Conservation (phyloP, 768 basidiomycete genomes). For the Boletus rufocinnamomeus region DNA sequence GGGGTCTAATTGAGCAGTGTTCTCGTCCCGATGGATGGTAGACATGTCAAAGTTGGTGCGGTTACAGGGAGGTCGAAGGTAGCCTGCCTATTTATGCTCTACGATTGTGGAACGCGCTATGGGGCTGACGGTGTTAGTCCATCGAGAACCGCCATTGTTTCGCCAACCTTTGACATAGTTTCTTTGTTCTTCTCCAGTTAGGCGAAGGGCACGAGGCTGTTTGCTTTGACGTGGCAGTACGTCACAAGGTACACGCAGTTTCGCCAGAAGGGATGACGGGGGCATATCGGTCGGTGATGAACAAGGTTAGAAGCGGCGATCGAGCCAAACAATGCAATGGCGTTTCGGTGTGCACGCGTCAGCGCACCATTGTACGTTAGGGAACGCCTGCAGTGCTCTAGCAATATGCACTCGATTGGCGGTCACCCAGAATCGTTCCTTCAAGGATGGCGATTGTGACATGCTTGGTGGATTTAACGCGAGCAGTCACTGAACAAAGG, state of each 20-base stretch:
- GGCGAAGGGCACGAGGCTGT: neutral
- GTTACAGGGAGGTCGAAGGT: neutral
- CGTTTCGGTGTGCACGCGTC: too few relatives aligned
- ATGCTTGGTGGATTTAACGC: too few relatives aligned
- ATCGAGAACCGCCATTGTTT: neutral
- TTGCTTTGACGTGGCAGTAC: neutral
- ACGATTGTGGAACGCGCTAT: neutral
- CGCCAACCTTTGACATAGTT: neutral
- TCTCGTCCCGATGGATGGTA: neutral
- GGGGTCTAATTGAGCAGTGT: neutral
- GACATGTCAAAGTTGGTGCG: neutral
- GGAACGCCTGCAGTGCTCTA: too few relatives aligned
- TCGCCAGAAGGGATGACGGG: neutral
- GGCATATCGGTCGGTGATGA: too few relatives aligned
- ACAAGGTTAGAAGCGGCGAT: neutral
- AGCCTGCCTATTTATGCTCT: neutral
- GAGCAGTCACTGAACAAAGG: too few relatives aligned
- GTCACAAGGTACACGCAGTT: neutral
- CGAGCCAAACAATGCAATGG: neutral
- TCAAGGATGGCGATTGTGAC: too few relatives aligned
- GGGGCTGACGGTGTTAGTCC: neutral
- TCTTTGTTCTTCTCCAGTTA: slow-evolving; percentile 42
- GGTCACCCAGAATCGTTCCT: too few relatives aligned
- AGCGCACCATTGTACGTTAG: too few relatives aligned
- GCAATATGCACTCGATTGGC: too few relatives aligned